Conservation (phyloP, 73 alveolate genomes). For the Paramecium biaurelia region DNA sequence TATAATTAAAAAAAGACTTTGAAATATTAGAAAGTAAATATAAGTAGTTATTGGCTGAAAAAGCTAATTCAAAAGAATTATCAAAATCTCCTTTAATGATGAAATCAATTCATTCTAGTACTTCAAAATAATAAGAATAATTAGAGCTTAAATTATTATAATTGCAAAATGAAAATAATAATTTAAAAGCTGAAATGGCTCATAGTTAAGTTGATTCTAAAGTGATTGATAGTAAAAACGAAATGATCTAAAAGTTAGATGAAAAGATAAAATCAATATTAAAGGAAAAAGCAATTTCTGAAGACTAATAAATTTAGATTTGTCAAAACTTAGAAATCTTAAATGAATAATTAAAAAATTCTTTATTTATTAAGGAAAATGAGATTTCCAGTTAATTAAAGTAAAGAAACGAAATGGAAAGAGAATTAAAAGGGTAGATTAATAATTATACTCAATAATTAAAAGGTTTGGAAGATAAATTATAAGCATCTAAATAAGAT, state of each 20-base stretch:
- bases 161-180: slow-evolving; percentile 36
- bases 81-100: slow-evolving; percentile 3
- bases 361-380: not conserved
- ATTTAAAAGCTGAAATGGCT: slow-evolving; percentile 45
- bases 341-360: not conserved
- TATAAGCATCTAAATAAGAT: not conserved
- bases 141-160: slow-evolving; percentile 19
- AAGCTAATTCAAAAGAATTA: not conserved
- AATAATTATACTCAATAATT: not conserved
- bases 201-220: slow-evolving; percentile 21
- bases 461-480: not conserved
- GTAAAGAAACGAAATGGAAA: not conserved
- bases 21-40: slow-evolving; percentile 12
- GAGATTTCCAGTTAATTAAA: not conserved
- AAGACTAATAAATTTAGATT: not conserved
- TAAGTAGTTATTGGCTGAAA: not conserved
- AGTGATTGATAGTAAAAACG: slow-evolving; percentile 25
- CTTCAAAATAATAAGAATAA: not conserved
- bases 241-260: slow-evolving; percentile 16
- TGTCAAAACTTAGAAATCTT: not conserved
- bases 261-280: not conserved
- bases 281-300: not conserved
- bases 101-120: not conserved
- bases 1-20: not conserved
- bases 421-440: not conserved